Percentiles rank a stretch among this genome's conserved stretches.
Conservation (phyloP, 306 rosid genomes). For the Arachis stenosperma region DNA sequence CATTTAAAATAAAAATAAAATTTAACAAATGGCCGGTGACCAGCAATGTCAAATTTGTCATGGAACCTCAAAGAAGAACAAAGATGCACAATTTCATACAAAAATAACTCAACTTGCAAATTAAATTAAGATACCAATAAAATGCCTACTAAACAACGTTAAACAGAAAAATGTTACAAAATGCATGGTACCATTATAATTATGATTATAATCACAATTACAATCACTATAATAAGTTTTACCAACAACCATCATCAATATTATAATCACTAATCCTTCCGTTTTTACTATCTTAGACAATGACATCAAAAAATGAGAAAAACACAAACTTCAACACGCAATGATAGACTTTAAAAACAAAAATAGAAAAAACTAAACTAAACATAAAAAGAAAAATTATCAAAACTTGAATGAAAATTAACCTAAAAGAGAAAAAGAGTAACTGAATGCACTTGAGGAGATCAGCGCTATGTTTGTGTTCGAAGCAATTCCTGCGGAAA, state of each 20-base stretch:
- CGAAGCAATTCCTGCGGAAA: constrained; percentile 55
- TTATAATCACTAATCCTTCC: not conserved
- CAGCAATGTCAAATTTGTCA: not conserved
- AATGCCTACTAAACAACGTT: not conserved
- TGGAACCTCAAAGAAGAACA: not conserved
- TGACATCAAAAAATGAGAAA: not conserved
- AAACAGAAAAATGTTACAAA: not conserved
- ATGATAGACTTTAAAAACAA: not conserved
- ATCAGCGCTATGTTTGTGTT: constrained; percentile 73
- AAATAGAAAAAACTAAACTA: not conserved
- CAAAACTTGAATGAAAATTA: not conserved
- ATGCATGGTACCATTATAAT: no score
- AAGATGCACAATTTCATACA: not conserved
- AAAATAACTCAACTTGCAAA: not conserved
- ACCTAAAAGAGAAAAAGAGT: not conserved
- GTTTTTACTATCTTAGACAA: not conserved
- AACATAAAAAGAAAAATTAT: not conserved
- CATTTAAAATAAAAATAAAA: not conserved
- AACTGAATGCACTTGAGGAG: constrained; percentile 85
- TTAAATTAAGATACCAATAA: not conserved
- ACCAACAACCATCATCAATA: not conserved
- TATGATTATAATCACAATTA: no score
- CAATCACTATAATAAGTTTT: not conserved
- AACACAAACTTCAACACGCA: not conserved
- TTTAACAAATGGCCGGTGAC: not conserved